phyloP scores from a whole-genome alignment of 257 asterid genomes.

The Solanum pinnatisectum region DNA sequence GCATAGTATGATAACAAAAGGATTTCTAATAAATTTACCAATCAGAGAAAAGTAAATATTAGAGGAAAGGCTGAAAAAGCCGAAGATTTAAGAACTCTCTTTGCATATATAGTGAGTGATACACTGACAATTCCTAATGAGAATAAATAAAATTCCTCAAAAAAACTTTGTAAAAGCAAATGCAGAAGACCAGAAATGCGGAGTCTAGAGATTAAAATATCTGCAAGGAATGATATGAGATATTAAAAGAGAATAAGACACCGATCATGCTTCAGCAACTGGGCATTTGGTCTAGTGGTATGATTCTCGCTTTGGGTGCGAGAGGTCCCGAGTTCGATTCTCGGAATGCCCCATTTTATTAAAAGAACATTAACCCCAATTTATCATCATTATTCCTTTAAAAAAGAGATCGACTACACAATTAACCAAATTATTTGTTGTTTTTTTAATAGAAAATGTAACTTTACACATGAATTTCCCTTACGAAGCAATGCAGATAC shows the following conservation, averaged over 20 bases:
- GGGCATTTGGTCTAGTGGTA: too few species aligned
- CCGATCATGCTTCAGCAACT: too few species aligned
- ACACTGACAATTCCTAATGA: neutral
- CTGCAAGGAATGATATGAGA: neutral
- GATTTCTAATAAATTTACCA: neutral
- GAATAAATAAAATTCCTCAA: too few species aligned
- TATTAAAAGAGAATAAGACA: too few species aligned
- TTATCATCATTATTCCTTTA: too few species aligned
- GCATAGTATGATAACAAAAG: too few species aligned
- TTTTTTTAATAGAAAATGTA: too few species aligned
- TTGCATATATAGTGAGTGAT: neutral
- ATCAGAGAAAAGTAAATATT: too few species aligned
- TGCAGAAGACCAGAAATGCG: neutral
- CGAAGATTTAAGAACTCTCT: neutral
- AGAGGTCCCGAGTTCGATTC: constrained; percentile 74
- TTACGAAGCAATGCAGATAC: neutral
- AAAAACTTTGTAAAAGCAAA: neutral
- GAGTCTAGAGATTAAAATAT: too few species aligned
- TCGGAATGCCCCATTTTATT: constrained; percentile 59
- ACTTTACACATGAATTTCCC: neutral
- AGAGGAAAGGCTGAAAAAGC: neutral
- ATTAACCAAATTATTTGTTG: too few species aligned
- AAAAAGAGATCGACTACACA: too few species aligned
- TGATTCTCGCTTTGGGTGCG: constrained; percentile 82
- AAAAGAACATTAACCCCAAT: too few species aligned